Evolutionary conservation across 805 yeast genomes (phyloP).

Genomic region (Candida vartiovaarae): DNA sequence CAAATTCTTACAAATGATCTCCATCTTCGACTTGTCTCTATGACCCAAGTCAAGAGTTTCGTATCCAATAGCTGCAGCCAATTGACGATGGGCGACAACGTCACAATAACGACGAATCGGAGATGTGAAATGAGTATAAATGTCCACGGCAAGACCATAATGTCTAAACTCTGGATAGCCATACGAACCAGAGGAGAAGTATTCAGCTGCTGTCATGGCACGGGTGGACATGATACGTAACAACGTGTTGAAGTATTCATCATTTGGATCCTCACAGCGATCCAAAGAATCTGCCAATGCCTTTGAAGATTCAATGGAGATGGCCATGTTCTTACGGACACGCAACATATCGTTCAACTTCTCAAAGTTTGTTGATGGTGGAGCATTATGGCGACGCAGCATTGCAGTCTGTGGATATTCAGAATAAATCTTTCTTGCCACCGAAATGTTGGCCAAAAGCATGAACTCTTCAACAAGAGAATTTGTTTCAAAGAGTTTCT

Average conservation of each 20-base stretch:
- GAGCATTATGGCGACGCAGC: slow-evolving; percentile 97
- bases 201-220: slow-evolving; percentile 99
- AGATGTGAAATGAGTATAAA: slow-evolving; percentile 96
- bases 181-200: slow-evolving; percentile 84
- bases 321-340: slow-evolving; percentile 65
- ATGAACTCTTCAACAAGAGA: slow-evolving; percentile 97
- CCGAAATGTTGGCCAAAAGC: slow-evolving; percentile 95
- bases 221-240: slow-evolving; percentile 95
- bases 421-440: slow-evolving; percentile 86
- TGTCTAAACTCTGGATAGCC: slow-evolving; percentile 91
- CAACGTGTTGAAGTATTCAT: slow-evolving; percentile 88
- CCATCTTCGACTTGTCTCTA: slow-evolving; percentile 87
- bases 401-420: slow-evolving; percentile 97
- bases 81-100: slow-evolving; percentile 92
- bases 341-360: slow-evolving; percentile 81
- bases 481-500: slow-evolving; percentile 81
- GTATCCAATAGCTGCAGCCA: slow-evolving; percentile 97
- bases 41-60: slow-evolving; percentile 77
- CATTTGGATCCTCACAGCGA: slow-evolving; percentile 72
- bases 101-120: slow-evolving; percentile 98
- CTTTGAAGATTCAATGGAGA: slow-evolving; percentile 79
- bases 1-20: slow-evolving; percentile 77
- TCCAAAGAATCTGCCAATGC: slow-evolving; percentile 93
- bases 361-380: slow-evolving; percentile 92
- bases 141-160: slow-evolving; percentile 95